These are phyloP conservation scores for Nakaseomyces uthaithaninus DNA, from an alignment of 1,139 yeast species.

Conservation along the genomic window DNA sequence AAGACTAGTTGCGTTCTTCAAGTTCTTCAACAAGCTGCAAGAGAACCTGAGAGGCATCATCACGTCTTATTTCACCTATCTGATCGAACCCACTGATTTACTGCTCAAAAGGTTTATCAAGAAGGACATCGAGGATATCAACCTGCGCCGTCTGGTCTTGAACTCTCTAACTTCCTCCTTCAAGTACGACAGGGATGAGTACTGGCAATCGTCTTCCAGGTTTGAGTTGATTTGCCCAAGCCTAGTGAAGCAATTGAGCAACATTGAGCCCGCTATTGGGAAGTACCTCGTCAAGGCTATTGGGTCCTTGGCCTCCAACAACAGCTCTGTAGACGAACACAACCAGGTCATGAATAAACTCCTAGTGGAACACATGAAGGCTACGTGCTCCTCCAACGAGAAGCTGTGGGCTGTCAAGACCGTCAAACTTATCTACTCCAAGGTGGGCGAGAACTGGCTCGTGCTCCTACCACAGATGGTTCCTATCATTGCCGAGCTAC, in stretches of 20 bases:
- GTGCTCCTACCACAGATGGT: constrained; percentile 85
- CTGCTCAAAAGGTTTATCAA: constrained; percentile 44
- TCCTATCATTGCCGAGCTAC: constrained; percentile 87
- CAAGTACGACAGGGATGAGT: constrained; percentile 85
- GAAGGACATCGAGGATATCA: constrained; percentile 35
- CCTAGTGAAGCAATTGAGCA: constrained; percentile 56
- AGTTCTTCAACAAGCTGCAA: constrained; percentile 77
- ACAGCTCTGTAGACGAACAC: constrained; percentile 77
- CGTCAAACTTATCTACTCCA: constrained; percentile 73
- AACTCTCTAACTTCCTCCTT: constrained; percentile 71
- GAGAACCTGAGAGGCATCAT: constrained; percentile 78
- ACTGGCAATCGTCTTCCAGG: constrained; percentile 84
- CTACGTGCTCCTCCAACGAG: constrained; percentile 42
- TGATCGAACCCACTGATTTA: constrained; percentile 61
- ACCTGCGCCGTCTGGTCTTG: constrained; percentile 62
- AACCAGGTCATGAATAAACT: constrained; percentile 56
- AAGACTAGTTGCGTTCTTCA: constrained; percentile 67
- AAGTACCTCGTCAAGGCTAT: constrained; percentile 74
- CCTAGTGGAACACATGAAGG: constrained; percentile 49
- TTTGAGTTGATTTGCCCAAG: constrained; percentile 62
- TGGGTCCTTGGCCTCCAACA: constrained; percentile 59
- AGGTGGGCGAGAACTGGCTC: constrained; percentile 94
- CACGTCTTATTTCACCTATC: constrained; percentile 79
- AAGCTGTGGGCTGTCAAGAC: constrained; percentile 81
- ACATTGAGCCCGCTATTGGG: constrained; percentile 62